Evolutionary conservation across 768 basidiomycete species (phyloP), one percentile per base, ranked within the genome.

Genomic region (Mrakia gelida): DNA sequence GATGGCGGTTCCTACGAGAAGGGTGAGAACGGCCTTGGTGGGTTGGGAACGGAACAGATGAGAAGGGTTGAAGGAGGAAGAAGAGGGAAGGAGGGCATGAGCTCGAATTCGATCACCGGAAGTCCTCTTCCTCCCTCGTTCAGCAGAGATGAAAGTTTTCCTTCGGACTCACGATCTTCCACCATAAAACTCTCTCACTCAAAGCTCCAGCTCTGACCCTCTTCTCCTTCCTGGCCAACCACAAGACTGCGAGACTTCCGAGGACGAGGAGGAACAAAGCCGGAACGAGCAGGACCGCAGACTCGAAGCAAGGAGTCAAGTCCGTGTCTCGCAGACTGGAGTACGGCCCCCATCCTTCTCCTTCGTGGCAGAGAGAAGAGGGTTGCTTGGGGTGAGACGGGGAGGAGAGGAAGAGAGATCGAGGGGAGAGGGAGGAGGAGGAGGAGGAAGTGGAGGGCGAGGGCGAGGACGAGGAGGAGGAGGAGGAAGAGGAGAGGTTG

Each of bases 241-340:
- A 52, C 43, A 89, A 71, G 72, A 91, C 82, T 9, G 86, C 38
- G 45, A 56, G 65, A 63, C 38, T 18, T 16, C 30, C 67, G 28
- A 68, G 18, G 30, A 73, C 41, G 23, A 77, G 59, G 61, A 77
- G 49, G 26, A 62, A 28, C 8, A 16, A 34, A 26, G 32, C 26
- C 34, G 61, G n/a, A 41, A 34, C 41, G 52, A 30, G 21, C 30
- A 52, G 45, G 38, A 91, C 81, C 23, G 89, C 91, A 80, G 93
- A 91, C 81, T 95, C 91, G 80, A 91, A 92, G 83, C 94, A 96
- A 23, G 89, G 88, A 0, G 93, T 92, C 16, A 90, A 80, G 83
- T 95, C 94, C 82, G 94, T 92, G 18, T 87, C 85, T 73, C 93
- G 88, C 0, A 84, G 80, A 0, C 78, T 83, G 0, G 93, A 94